Percentiles rank a stretch among this genome's conserved stretches.
Evolutionary conservation across 2,329 filamentous ascomycete genomes (phyloP).

Genomic region (Xylariaceae sp.): DNA sequence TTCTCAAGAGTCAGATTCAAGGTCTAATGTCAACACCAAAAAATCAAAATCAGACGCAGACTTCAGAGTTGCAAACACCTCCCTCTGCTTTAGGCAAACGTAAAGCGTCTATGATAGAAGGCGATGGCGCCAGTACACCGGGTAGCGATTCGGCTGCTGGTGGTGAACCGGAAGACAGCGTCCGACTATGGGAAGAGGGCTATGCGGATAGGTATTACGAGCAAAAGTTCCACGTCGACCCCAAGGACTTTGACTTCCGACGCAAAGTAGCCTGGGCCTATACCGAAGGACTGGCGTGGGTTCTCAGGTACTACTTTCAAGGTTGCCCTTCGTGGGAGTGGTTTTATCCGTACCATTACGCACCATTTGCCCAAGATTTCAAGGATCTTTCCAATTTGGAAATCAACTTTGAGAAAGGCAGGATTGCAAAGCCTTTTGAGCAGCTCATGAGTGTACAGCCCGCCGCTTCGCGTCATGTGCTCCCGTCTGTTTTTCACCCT

Average conservation of each 20-base stretch:
- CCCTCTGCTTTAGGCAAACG: conserved; percentile 71
- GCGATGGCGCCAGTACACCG: conserved; percentile 59
- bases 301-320: conserved; percentile 96
- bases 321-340: conserved; percentile 98
- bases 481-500: conserved; percentile 85
- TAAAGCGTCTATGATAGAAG: conserved; percentile 74
- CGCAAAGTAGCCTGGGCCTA: conserved; percentile 90
- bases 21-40: conserved; percentile 30
- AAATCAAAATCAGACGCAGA: conserved; percentile 26
- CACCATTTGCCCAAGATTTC: conserved; percentile 96
- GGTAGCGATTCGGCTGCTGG: conserved; percentile 61
- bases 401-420: conserved; percentile 82
- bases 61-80: conserved; percentile 44
- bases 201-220: conserved; percentile 97
- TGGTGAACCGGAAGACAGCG: conserved; percentile 75
- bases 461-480: conserved; percentile 87
- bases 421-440: conserved; percentile 89
- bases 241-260: conserved; percentile 82
- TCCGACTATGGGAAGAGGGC: conserved; percentile 92
- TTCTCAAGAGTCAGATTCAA: conserved; percentile 81
- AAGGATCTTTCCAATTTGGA: conserved; percentile 79
- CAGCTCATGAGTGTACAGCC: conserved; percentile 98
- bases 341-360: conserved; percentile 99
- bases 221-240: conserved; percentile 88
- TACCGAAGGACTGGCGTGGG: conserved; percentile 93